These are phyloP conservation scores for Pythium grandisporangium DNA, from an alignment of 352 stramenopile species.

Conservation along the genomic window DNA sequence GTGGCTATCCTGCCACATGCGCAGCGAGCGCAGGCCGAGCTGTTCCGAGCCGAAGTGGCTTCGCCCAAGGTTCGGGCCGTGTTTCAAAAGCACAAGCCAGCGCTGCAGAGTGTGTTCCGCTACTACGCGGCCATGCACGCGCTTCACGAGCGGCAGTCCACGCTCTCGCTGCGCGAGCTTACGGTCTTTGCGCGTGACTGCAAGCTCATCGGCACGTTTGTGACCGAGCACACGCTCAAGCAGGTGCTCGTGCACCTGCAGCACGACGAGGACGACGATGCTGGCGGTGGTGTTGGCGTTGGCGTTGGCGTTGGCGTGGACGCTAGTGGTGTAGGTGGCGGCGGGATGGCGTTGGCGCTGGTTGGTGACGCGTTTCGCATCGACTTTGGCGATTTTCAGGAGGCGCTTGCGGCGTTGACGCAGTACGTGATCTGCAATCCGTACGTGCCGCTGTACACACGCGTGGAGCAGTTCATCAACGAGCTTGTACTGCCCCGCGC, in stretches of 20 bases:
- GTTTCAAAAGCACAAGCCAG: constrained; percentile 60
- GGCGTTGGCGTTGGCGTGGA: no score
- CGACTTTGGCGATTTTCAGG: constrained; percentile 63
- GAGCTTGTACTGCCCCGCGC: constrained; percentile 64
- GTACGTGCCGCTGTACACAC: constrained; percentile 69
- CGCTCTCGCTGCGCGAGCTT: constrained; percentile 52
- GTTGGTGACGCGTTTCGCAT: constrained; percentile 20
- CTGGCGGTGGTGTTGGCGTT: no score
- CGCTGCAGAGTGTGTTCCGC: constrained; percentile 64
- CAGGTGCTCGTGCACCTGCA: constrained; percentile 72
- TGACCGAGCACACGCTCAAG: constrained; percentile 73
- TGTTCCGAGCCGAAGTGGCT: constrained; percentile 66
- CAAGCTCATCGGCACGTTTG: constrained; percentile 64
- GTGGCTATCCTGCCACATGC: constrained; percentile 55
- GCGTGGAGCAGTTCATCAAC: constrained; percentile 67
- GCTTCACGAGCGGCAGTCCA: constrained; percentile 65
- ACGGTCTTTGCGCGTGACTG: constrained; percentile 58
- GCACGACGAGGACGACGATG: constrained; percentile 26
- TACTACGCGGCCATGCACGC: constrained; percentile 78
- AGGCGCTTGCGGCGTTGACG: constrained; percentile 60
- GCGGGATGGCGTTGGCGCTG: background rate
- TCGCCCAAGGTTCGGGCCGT: constrained; percentile 59
- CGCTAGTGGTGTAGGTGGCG: no score
- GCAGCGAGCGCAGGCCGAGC: constrained; percentile 55
- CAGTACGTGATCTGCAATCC: constrained; percentile 76